phyloP scores from a whole-genome alignment of 345 rosid genomes.

The Erysimum cheiranthoides region DNA sequence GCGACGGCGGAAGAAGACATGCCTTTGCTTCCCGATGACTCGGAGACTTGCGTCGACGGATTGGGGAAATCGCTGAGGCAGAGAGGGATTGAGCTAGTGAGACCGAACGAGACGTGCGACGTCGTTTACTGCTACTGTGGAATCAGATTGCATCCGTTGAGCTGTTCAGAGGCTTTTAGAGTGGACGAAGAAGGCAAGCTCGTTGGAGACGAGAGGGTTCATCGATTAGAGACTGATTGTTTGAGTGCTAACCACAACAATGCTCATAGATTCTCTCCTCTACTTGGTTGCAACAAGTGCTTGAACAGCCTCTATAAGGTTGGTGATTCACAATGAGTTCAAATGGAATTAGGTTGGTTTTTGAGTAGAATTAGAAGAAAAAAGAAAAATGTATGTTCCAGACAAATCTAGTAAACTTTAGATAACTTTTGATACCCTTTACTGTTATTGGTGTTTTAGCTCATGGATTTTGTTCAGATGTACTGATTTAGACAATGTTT shows the following conservation, averaged over 20 bases:
- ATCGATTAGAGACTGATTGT: slow-evolving; percentile 74
- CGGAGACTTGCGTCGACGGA: slow-evolving; percentile 91
- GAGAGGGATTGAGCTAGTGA: slow-evolving; percentile 65
- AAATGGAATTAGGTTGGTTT: slow-evolving; percentile 3
- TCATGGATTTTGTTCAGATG: background rate
- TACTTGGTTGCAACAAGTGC: slow-evolving; percentile 84
- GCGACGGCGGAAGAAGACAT: slow-evolving; percentile 56
- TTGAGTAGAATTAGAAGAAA: background rate
- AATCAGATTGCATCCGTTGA: slow-evolving; percentile 77
- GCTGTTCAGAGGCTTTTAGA: slow-evolving; percentile 72
- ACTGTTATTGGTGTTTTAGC: slow-evolving; percentile 24
- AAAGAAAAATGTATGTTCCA: background rate
- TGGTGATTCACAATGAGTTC: background rate
- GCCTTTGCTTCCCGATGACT: slow-evolving; percentile 93
- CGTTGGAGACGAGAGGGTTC: slow-evolving; percentile 66
- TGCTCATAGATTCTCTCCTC: slow-evolving; percentile 63
- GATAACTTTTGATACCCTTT: background rate
- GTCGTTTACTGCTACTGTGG: slow-evolving; percentile 88
- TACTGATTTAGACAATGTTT: background rate
- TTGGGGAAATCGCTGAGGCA: slow-evolving; percentile 68
- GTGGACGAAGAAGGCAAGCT: slow-evolving; percentile 60
- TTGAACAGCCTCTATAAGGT: slow-evolving; percentile 68
- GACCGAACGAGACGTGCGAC: slow-evolving; percentile 87
- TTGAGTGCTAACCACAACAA: slow-evolving; percentile 52
- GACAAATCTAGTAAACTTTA: slow-evolving; percentile 11